phyloP scores from a whole-genome alignment of 306 rosid genomes.

The Sphenostylis stenocarpa region DNA sequence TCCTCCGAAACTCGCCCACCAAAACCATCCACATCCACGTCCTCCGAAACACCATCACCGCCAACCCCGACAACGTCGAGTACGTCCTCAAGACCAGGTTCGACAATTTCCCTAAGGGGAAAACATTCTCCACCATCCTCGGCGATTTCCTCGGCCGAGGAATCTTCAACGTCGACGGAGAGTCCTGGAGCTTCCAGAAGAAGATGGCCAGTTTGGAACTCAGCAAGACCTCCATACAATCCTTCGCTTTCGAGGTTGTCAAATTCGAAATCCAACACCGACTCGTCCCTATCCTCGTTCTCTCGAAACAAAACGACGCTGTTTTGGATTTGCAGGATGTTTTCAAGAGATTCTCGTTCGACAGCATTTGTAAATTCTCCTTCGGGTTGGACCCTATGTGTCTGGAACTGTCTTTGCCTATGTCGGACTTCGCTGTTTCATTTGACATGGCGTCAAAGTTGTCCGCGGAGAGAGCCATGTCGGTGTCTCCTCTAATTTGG shows the following conservation, averaged over 20 bases:
- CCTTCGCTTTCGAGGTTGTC: conserved; percentile 68
- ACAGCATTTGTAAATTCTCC: conserved; percentile 66
- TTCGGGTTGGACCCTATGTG: conserved; percentile 81
- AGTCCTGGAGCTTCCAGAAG: conserved; percentile 66
- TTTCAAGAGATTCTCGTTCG: conserved; percentile 68
- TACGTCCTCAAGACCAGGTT: conserved; percentile 74
- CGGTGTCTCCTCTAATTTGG: conserved; percentile 66
- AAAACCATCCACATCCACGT: conserved; percentile 79
- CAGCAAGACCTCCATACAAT: conserved; percentile 43
- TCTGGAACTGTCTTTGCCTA: conserved; percentile 55
- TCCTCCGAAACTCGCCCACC: conserved; percentile 53
- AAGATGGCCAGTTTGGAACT: conserved; percentile 69
- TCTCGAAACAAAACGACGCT: conserved; percentile 8
- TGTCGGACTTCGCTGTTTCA: conserved; percentile 62
- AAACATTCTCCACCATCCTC: conserved; percentile 59
- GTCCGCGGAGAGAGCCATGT: conserved; percentile 85
- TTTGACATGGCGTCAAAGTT: conserved; percentile 71
- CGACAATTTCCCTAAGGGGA: conserved; percentile 78
- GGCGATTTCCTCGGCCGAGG: conserved; percentile 80
- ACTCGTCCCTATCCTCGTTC: conserved; percentile 60
- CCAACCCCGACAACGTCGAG: conserved; percentile 73
- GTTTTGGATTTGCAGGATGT: conserved; percentile 74
- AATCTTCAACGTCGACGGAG: conserved; percentile 86
- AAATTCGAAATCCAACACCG: conserved; percentile 52
- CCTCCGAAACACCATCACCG: conserved; percentile 64